Percentiles rank a stretch among this genome's conserved stretches.
Conservation (phyloP, 1,284 basidiomycete genomes). For the Afroboletus lepidellus region DNA sequence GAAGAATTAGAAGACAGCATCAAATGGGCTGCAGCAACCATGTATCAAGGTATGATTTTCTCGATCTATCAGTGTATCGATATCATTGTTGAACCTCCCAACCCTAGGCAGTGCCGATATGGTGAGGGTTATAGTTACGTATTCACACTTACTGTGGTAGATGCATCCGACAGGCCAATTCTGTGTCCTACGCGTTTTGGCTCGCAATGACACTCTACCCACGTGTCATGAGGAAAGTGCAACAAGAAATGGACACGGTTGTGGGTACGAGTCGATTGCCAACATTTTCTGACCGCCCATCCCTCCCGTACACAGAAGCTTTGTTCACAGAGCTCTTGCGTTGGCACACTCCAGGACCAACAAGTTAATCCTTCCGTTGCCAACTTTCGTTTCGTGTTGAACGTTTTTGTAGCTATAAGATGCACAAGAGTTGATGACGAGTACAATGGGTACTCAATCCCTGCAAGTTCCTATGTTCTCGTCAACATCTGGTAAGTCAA, state of each 20-base stretch:
- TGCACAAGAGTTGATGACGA: conserved; percentile 47
- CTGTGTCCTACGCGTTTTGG: conserved; percentile 14
- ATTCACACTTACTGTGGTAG: neutral
- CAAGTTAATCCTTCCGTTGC: conserved; percentile 34
- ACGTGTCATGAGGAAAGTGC: conserved; percentile 42
- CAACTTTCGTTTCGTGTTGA: neutral
- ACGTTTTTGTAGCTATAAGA: conserved; percentile 38
- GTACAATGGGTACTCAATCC: conserved; percentile 24
- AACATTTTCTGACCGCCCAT: conserved; percentile 23
- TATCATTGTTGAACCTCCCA: neutral
- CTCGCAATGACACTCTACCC: conserved; percentile 27
- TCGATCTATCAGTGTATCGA: too few species aligned
- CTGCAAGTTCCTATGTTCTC: conserved; percentile 16
- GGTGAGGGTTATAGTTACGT: conserved; percentile 1
- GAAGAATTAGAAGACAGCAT: conserved; percentile 48
- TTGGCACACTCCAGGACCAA: conserved; percentile 56
- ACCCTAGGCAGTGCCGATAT: conserved; percentile 18
- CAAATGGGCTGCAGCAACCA: conserved; percentile 56
- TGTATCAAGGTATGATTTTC: conserved; percentile 47
- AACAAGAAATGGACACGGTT: conserved; percentile 56
- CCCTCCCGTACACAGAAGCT: conserved; percentile 28
- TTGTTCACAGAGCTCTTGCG: conserved; percentile 54
- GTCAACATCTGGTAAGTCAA: conserved; percentile 19
- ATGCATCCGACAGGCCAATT: conserved; percentile 6
- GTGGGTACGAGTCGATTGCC: conserved; percentile 44